Evolutionary conservation across 306 rosid species (phyloP), one percentile per base, ranked within the genome.

Genomic region (Pyrus betulifolia): DNA sequence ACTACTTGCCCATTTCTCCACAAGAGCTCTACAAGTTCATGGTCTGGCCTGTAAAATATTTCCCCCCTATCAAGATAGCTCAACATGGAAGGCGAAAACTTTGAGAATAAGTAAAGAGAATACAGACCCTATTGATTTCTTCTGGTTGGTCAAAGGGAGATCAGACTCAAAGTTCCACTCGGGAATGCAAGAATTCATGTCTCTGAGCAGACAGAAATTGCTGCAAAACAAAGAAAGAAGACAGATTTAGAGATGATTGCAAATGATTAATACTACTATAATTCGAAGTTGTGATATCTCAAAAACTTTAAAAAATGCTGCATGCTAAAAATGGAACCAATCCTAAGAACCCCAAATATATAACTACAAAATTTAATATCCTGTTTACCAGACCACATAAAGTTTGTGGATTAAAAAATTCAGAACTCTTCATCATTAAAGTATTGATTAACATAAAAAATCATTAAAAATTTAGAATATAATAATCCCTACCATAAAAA

Each of bases 1-100:
- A 93, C 96, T 72, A 93, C 91, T 60, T 89, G 96, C n/a, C 98
- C 98, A 82, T 93, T 86, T 81, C 83, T 77, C 96, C 98, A 89
- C 72, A 90, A 42, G 30, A 93, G 91, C 87, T 93, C 98, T 31
- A 88, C 95, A 11, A 91, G 74, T 71, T 91, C 96, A 85, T 80
- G 83, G 71, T 91, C 91, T 4, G 45, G 82, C 89, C 96, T 93
- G 98, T 60, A 79, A 76, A 83, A 80, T 46, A 70, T 72, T 70
- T 30, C 82, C 82, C 35, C 10, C 73, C 8, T 49, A 51, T 68
- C 11, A 64, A 82, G 38, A 68, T 73, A 79, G 63, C 72, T 81
- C 66, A 79, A 71, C 69, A 71, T 25, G 25, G 62, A 19, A 57
- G 45, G 33, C 19, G 38, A 54, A 3, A 45, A 65, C 49, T 70